Evolutionary conservation across 345 rosid genomes (phyloP).

Genomic region (Sisymbrium altissimum): DNA sequence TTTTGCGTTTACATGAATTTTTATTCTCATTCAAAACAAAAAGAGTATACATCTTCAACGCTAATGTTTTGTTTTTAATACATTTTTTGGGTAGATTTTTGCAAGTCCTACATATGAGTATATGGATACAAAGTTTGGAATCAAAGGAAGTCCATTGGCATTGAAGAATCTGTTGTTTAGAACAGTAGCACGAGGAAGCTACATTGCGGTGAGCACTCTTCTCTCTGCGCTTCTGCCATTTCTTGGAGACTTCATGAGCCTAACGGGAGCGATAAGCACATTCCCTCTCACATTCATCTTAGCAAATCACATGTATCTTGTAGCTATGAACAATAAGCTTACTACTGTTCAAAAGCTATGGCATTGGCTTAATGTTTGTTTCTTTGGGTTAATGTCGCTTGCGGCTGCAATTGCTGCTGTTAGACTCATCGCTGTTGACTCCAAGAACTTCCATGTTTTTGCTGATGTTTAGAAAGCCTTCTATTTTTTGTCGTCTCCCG

Average conservation of each 20-base stretch:
- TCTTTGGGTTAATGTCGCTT: slow-evolving; percentile 59
- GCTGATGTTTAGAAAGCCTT: slow-evolving; percentile 54
- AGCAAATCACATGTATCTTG: slow-evolving; percentile 84
- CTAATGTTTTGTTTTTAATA: too few relatives aligned
- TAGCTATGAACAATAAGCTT: slow-evolving; percentile 52
- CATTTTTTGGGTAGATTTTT: slow-evolving; percentile 51
- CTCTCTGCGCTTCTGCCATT: slow-evolving; percentile 87
- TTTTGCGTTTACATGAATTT: too few relatives aligned
- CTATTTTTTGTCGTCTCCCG: neutral
- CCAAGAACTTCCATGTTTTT: slow-evolving; percentile 73
- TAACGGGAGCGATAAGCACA: slow-evolving; percentile 82
- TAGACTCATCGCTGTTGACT: slow-evolving; percentile 73
- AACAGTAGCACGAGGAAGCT: slow-evolving; percentile 70
- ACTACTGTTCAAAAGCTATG: slow-evolving; percentile 48
- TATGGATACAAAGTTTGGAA: slow-evolving; percentile 74
- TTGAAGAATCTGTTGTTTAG: slow-evolving; percentile 61
- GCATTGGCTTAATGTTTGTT: slow-evolving; percentile 82
- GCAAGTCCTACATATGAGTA: slow-evolving; percentile 92
- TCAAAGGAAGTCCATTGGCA: slow-evolving; percentile 59
- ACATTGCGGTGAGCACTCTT: slow-evolving; percentile 63
- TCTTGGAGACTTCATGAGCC: slow-evolving; percentile 89
- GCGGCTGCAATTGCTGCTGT: slow-evolving; percentile 71
- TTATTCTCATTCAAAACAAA: too few relatives aligned
- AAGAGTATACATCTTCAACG: too few relatives aligned
- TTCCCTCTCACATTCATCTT: slow-evolving; percentile 88